A percentile compares a stretch with the other conserved stretches of the same genome.
Conservation (phyloP, 306 rosid genomes). For the Lathyrus tuberosus region DNA sequence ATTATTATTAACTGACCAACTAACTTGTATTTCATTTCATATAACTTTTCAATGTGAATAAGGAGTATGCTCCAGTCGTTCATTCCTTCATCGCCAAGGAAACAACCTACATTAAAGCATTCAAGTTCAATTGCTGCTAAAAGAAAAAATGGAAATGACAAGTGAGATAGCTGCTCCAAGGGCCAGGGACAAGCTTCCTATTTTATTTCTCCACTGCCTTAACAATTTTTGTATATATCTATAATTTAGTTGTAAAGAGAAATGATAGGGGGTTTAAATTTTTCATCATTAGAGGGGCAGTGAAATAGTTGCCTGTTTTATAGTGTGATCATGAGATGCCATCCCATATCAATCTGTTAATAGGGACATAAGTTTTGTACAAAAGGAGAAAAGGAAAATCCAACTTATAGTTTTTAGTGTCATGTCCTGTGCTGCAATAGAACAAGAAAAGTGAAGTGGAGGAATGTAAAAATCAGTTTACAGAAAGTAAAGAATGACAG, state of each 20-base stretch:
- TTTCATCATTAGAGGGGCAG: conserved; percentile 42
- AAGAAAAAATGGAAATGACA: conserved; percentile 56
- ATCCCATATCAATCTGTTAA: conserved; percentile 36
- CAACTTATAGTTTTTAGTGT: background rate
- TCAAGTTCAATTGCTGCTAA: conserved; percentile 58
- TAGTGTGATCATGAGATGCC: conserved; percentile 40
- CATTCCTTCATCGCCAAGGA: conserved; percentile 68
- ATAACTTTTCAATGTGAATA: conserved; percentile 6
- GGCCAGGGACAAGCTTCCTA: conserved; percentile 32
- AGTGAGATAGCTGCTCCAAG: conserved; percentile 47
- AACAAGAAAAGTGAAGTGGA: conserved; percentile 11
- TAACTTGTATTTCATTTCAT: conserved; percentile 16
- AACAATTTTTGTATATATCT: conserved; percentile 29
- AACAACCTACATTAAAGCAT: conserved; percentile 52
- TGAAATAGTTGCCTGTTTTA: conserved; percentile 41
- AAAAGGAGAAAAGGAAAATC: background rate
- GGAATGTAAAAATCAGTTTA: background rate
- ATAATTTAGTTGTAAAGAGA: conserved; percentile 39
- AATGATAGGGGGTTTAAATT: conserved; percentile 13
- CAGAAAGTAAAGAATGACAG: background rate
- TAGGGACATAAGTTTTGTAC: conserved; percentile 14
- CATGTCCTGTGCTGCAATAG: conserved; percentile 5
- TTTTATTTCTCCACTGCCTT: conserved; percentile 32
- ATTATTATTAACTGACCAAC: background rate
- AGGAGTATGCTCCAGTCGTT: conserved; percentile 71